Conservation (phyloP, 2,329 filamentous ascomycete species). For the Stachybotrys echinatus region DNA sequence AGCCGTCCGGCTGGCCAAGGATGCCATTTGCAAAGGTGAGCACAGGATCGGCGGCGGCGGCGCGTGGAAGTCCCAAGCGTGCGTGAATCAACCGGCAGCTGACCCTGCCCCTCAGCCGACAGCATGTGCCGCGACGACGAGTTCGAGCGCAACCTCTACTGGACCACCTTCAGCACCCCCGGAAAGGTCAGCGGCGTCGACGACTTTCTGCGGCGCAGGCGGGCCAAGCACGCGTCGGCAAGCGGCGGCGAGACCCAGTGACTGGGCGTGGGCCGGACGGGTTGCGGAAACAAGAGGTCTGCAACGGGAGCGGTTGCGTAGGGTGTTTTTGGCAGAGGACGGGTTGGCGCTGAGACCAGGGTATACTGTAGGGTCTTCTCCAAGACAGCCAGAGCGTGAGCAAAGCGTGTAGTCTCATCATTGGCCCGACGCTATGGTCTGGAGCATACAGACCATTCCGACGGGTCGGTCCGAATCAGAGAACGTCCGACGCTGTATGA, state of each 20-base stretch:
- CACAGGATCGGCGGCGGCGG: not conserved
- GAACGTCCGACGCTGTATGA: too few relatives aligned
- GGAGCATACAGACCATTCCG: not conserved
- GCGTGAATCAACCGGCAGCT: slow-evolving; percentile 8
- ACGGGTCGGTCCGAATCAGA: not conserved
- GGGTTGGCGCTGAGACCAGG: too few relatives aligned
- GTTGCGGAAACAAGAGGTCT: too few relatives aligned
- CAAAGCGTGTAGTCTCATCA: not conserved
- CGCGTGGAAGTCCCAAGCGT: not conserved
- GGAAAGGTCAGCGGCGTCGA: not conserved
- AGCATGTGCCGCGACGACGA: slow-evolving; percentile 21
- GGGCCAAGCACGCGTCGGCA: too few relatives aligned
- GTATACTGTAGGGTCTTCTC: too few relatives aligned
- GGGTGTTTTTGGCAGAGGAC: too few relatives aligned
- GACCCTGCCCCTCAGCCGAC: slow-evolving; percentile 12
- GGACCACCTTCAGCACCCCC: slow-evolving; percentile 3
- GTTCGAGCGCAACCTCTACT: slow-evolving; percentile 28
- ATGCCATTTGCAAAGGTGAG: not conserved
- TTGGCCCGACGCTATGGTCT: not conserved
- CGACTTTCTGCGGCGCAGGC: not conserved
- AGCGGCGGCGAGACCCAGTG: too few relatives aligned
- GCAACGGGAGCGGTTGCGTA: too few relatives aligned
- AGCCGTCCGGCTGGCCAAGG: not conserved
- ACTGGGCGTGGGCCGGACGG: too few relatives aligned
- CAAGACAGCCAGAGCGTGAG: not conserved